Conservation (phyloP, 2,329 filamentous ascomycete species). For the Cordyceps pruinosa region DNA sequence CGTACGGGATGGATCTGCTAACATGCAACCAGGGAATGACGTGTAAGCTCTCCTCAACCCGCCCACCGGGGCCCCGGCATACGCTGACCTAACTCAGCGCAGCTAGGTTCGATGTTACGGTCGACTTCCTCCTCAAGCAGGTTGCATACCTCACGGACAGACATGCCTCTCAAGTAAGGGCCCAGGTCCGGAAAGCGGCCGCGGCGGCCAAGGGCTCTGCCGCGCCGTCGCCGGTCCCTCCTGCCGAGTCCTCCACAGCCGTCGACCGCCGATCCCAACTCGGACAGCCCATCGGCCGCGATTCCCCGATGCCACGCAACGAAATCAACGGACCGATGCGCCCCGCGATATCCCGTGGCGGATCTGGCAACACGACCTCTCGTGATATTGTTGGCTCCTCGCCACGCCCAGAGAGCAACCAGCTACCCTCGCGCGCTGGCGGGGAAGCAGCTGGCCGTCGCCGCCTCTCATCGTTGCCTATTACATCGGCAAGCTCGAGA, state of each 20-base stretch:
- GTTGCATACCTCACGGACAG: constrained; percentile 90
- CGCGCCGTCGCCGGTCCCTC: constrained; percentile 50
- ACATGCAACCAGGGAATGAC: constrained; percentile 55
- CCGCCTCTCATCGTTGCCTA: constrained; percentile 40
- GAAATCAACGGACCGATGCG: constrained; percentile 40
- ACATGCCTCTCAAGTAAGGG: constrained; percentile 81
- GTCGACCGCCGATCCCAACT: constrained; percentile 41
- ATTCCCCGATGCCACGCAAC: constrained; percentile 45
- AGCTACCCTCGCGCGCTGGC: constrained; percentile 18
- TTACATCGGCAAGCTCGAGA: constrained; percentile 17
- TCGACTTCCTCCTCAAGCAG: constrained; percentile 86
- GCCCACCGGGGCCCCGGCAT: neutral
- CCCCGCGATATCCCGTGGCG: constrained; percentile 40
- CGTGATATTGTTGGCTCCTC: constrained; percentile 30
- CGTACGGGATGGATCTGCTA: neutral
- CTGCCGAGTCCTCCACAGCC: constrained; percentile 35
- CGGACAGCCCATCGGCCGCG: constrained; percentile 49
- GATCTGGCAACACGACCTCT: constrained; percentile 38
- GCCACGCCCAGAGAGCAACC: constrained; percentile 20
- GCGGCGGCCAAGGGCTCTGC: constrained; percentile 49
- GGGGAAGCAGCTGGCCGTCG: constrained; percentile 27
- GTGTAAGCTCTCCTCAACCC: constrained; percentile 41
- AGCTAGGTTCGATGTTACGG: constrained; percentile 71
- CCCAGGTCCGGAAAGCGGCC: constrained; percentile 75
- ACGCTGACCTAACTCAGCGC: constrained; percentile 45